These are phyloP conservation scores for Bondarzewia mesenterica DNA, from an alignment of 1,284 basidiomycete species.

Conservation along the genomic window DNA sequence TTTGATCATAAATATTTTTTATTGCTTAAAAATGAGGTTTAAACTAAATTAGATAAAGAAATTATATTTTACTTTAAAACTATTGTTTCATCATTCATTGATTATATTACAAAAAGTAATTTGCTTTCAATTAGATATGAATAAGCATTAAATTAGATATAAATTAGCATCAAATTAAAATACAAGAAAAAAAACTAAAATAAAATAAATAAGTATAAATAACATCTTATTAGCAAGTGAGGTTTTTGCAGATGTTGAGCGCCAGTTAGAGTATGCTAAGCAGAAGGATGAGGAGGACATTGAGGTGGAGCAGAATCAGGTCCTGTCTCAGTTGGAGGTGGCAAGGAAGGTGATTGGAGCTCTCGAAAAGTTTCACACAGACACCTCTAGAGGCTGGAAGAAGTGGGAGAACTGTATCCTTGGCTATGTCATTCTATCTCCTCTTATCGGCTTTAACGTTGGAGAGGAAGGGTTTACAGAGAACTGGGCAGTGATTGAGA, in stretches of 20 bases:
- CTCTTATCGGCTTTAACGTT: constrained; percentile 17
- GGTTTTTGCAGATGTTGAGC: constrained; percentile 3
- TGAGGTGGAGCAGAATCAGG: constrained; percentile 6
- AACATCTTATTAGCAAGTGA: no score
- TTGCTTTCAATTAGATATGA: no score
- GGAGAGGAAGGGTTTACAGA: constrained; percentile 20
- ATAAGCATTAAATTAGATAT: no score
- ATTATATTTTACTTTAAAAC: no score
- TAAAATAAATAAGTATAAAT: no score
- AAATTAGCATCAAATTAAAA: no score
- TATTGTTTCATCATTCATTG: no score
- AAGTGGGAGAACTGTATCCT: constrained; percentile 19
- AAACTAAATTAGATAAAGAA: no score
- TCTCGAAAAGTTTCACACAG: constrained; percentile 16
- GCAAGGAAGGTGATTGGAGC: constrained; percentile 15
- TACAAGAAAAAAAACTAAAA: no score
- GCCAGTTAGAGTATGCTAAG: constrained; percentile 6
- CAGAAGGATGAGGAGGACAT: constrained; percentile 10
- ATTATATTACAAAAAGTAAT: no score
- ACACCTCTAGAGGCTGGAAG: constrained; percentile 20
- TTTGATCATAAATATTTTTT: no score
- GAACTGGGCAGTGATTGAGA: constrained; percentile 27
- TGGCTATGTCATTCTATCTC: constrained; percentile 21
- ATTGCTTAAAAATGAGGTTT: no score
- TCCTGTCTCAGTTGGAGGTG: constrained; percentile 10